Base-by-base conservation (phyloP, 139 green algal species). In the Haematococcus lacustris region DNA sequence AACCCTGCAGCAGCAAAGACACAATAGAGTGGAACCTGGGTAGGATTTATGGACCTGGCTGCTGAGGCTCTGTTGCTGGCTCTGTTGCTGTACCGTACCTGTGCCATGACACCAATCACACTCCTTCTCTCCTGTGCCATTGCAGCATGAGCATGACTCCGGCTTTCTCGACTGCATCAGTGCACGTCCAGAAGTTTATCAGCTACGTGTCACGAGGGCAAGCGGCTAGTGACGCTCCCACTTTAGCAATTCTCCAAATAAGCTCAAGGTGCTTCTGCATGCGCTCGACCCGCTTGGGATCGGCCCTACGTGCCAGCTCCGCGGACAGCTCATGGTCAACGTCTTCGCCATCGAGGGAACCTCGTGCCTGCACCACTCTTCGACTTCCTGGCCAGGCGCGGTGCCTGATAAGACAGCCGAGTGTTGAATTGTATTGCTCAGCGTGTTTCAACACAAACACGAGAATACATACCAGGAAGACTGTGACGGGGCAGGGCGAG, bases 61-160 rank as follows among this genome's bases (percentile, higher is more conserved):
- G 43, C 40, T 72, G 39, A n/a, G 40, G 32, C 2, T n/a, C 3
- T 2, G 3, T 63, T 23, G 4, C 2, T 28, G 26, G n/a, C 26
- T 34, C 26, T 50, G 21, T 47, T 47, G 21, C 28, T 6, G 2
- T 33, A 28, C 32, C 69, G 21, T 33, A 83, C 78, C 78, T 75
- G 79, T 84, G 1, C 75, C 79, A 47, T 81, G 53, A 47, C 79
- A 84, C 79, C 79, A 84, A 1, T 62, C 30, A 33, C 79, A 84
- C 43, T 84, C 79, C 41, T 66, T 67, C 68, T 79, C 64, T 2
- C 73, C 77, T 33, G 39, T 62, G 1, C 78, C 78, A 25, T 73
- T 2, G 61, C 78, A 83, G 66, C 78, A 78, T 35, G 66, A 50
- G 38, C 78, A 83, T 9, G 51, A 47, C 38, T 39, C 40, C 0